These are phyloP conservation scores for Backusella tarrabulga DNA, from an alignment of 192 early-diverging fungal species.

Conservation along the genomic window DNA sequence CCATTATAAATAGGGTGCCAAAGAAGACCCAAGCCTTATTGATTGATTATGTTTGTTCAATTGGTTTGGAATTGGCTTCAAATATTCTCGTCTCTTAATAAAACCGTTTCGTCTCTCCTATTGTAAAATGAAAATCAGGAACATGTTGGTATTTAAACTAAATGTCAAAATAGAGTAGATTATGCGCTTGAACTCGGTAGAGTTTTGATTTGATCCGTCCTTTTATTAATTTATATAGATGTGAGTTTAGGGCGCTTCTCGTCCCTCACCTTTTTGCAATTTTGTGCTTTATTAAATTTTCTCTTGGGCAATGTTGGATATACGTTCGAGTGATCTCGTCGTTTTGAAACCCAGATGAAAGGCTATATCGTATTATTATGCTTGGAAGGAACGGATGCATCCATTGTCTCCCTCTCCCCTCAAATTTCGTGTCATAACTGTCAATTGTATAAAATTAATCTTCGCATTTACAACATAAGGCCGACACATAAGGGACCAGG, in stretches of 20 bases:
- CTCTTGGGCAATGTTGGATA: no score
- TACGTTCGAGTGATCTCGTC: no score
- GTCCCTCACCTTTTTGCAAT: no score
- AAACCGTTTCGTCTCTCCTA: background rate
- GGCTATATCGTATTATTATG: no score
- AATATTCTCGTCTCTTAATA: background rate
- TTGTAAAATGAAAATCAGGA: background rate
- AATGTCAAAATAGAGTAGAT: background rate
- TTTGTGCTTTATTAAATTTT: no score
- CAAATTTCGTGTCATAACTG: no score
- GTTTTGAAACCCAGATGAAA: no score
- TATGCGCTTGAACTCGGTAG: background rate
- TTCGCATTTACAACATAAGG: no score
- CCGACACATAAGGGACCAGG: no score
- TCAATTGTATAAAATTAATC: no score
- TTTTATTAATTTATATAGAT: background rate
- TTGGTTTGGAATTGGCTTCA: conserved; percentile 1
- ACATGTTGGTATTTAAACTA: background rate
- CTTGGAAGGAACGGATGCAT: no score
- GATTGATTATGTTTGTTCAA: conserved; percentile 8
- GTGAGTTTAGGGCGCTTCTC: background rate
- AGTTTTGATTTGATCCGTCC: background rate
- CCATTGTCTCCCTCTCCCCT: no score
- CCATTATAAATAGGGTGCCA: background rate
- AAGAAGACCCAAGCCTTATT: background rate